A percentile compares a stretch with the other conserved stretches of the same genome.
These are phyloP conservation scores for Metahyphopichia silvanorum DNA, from an alignment of 805 yeast species.

Conservation along the genomic window DNA sequence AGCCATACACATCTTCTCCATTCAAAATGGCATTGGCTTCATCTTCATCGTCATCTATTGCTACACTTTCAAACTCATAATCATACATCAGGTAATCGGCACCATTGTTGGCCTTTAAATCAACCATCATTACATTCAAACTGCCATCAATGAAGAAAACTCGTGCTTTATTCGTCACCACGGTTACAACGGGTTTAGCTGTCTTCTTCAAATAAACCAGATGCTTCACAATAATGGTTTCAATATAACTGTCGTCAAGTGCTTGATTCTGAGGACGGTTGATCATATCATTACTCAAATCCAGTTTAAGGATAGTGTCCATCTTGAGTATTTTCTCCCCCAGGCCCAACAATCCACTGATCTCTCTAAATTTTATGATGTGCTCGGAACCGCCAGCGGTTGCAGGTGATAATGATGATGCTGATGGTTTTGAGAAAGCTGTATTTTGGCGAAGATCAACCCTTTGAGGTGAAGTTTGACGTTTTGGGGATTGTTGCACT, in stretches of 20 bases:
- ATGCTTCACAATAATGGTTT: constrained; percentile 23
- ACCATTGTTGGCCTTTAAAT: constrained; percentile 39
- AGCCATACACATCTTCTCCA: constrained; percentile 55
- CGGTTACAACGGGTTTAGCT: constrained; percentile 32
- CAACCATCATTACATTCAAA: constrained; percentile 35
- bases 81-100: constrained; percentile 72
- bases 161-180: constrained; percentile 37
- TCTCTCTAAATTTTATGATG: constrained; percentile 32
- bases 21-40: constrained; percentile 10
- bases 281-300: constrained; percentile 21
- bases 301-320: constrained; percentile 37
- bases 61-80: constrained; percentile 57
- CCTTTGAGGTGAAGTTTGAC: not conserved
- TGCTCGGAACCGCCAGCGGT: not conserved
- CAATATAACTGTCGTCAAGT: constrained; percentile 30
- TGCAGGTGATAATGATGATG: constrained; percentile 2
- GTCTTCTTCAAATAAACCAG: constrained; percentile 16
- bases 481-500: constrained; percentile 1
- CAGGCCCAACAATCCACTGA: constrained; percentile 25
- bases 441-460: no score
- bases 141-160: constrained; percentile 36
- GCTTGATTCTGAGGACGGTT: constrained; percentile 14
- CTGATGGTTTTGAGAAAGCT: not conserved
- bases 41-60: constrained; percentile 19
- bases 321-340: constrained; percentile 40